Base-by-base conservation (phyloP, 2,329 filamentous ascomycete species). In the Trichoderma atroviride region DNA sequence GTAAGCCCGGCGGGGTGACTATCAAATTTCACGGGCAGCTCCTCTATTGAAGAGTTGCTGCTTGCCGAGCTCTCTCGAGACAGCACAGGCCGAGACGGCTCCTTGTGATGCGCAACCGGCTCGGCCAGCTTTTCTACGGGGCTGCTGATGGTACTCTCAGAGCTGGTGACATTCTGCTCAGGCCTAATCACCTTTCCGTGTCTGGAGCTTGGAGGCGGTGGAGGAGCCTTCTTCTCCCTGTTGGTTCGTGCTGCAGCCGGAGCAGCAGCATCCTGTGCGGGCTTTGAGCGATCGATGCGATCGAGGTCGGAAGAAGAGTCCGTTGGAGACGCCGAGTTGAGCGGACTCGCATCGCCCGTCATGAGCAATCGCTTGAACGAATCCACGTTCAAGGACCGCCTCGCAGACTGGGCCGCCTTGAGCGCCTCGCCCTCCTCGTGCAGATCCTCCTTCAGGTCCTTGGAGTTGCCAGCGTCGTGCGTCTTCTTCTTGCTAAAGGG, bases 361-460 rank as follows among this genome's bases (percentile, higher is more conserved):
- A 96, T 83, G 59, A 96, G 84, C 71, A 96, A 80, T 70, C 90
- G 86, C 75, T 89, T 90, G 80, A 96, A 96, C 9, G 92, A 89
- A 76, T 93, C 89, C 0, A 95, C 92, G 76, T 96, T 91, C 72
- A 95, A 79, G 0, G 88, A 84, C 22, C 78, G 81, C 73, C 81
- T 84, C 22, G 59, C 73, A 2, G 76, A 72, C 53, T 78, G 76
- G 35, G 75, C 75, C 40, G 76, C 78, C 71, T 77, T 79, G 60
- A 79, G 75, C 11, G 71, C 76, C 69, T 70, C 76, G 14, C 71
- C 79, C 74, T 73, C 79, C 67, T 73, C 78, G 74, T 71, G 74
- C 37, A 74, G 72, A 72, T 79, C 76, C 52, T 73, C 70, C 63
- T 76, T 74, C 27, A 80, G 75, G 22, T 77, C 77, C 27, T 73